Base-by-base conservation (phyloP, 2,329 filamentous ascomycete species). In the Hymenoscyphus occultus region DNA sequence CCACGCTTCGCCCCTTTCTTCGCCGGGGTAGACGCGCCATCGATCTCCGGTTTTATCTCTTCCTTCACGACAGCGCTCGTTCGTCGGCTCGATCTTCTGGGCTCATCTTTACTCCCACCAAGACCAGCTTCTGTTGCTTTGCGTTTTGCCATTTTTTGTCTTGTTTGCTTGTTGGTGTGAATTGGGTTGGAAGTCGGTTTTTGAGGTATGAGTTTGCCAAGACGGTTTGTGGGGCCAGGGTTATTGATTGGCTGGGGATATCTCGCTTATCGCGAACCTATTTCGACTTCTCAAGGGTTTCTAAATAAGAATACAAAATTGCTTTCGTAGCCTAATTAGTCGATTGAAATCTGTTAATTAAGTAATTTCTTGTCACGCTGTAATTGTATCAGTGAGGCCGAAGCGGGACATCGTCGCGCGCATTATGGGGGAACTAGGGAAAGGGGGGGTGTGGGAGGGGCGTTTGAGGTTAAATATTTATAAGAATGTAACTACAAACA, bases 51-150 rank as follows among this genome's bases (percentile, higher is more conserved):
- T 63, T 59, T 62, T 66, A 65, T 56, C 42, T 64, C 63, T 19
- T 42, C 32, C 35, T 65, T 62, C 32, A 67, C 56, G 58, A 66
- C 67, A 9, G 56, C 64, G 35, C 65, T 59, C 58, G 67, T 67
- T 39, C 66, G 65, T 12, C 73, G 71, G 66, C 68, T 71, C 6
- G 73, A 72, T 61, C 73, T 63, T 63, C 73, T 68, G 39, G 70
- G 70, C 59, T 68, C 65, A 16, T 69, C 67, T 40, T 48, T 54
- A n/a, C 56, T 62, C 16, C 51, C 70, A 39, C 31, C 40, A 22
- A 45, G 31, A 19, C 6, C 39, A 32, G 68, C 13, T 12, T 74
- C 66, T 60, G 69, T 69, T 48, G 68, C 69, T 64, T 74, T 74
- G 61, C 73, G 63, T 68, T 75, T 74, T 12, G 65, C 66, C 73